Evolutionary conservation across 2,329 filamentous ascomycete genomes (phyloP).

Genomic region (Thelonectria blattea): DNA sequence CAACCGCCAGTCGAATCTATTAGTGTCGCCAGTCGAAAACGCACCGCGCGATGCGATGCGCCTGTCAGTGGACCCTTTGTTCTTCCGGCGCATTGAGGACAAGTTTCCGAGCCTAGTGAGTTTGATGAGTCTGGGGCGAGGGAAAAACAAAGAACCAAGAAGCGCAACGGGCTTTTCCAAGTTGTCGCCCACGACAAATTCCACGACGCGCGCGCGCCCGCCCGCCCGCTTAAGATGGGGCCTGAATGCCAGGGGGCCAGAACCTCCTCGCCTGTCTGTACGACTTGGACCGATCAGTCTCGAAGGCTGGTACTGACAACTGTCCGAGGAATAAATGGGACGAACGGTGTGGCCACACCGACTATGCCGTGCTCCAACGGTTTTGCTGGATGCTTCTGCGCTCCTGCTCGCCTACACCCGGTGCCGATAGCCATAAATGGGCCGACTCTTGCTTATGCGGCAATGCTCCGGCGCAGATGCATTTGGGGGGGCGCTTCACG

Average conservation of each 20-base stretch:
- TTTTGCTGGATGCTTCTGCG: background rate
- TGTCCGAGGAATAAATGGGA: background rate
- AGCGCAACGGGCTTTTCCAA: background rate
- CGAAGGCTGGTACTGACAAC: background rate
- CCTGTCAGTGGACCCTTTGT: constrained; percentile 13
- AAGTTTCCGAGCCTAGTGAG: constrained; percentile 11
- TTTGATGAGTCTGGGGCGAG: constrained; percentile 8
- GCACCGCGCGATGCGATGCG: constrained; percentile 14
- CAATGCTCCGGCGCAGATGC: background rate
- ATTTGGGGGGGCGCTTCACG: background rate
- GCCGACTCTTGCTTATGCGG: background rate
- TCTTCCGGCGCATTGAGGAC: constrained; percentile 13
- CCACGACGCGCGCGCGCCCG: constrained; percentile 20
- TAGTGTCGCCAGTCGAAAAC: constrained; percentile 4
- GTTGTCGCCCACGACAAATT: constrained; percentile 15
- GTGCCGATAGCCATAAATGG: constrained; percentile 1
- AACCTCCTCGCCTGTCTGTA: constrained; percentile 2
- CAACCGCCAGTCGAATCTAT: constrained; percentile 11
- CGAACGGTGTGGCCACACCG: constrained; percentile 13
- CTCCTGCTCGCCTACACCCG: background rate
- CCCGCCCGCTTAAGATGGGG: constrained; percentile 9
- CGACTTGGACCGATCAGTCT: background rate
- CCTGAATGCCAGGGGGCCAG: constrained; percentile 5
- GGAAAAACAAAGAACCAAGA: background rate
- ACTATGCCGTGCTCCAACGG: constrained; percentile 4